These are phyloP conservation scores for Monosporascus sp. DNA, from an alignment of 2,329 filamentous ascomycete genomes.

Conservation along the genomic window DNA sequence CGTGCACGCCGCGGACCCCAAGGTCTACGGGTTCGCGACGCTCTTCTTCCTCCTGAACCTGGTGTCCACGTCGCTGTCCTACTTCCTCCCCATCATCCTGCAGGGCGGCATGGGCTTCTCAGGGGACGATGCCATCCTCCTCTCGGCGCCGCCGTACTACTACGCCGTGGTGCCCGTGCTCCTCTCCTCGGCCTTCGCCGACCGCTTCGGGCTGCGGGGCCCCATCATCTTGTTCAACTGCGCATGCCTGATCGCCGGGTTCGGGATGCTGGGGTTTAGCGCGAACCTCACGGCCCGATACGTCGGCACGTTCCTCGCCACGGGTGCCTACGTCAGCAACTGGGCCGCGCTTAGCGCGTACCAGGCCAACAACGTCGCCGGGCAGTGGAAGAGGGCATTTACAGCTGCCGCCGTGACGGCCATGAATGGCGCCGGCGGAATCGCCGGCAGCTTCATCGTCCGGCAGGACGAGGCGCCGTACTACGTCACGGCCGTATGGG, in stretches of 20 bases:
- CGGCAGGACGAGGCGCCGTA: slow-evolving; percentile 53
- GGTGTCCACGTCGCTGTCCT: slow-evolving; percentile 59
- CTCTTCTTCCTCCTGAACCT: slow-evolving; percentile 64
- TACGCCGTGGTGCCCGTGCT: slow-evolving; percentile 61
- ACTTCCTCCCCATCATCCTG: slow-evolving; percentile 60
- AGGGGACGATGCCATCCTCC: slow-evolving; percentile 49
- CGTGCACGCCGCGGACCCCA: slow-evolving; percentile 51
- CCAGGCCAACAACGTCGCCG: slow-evolving; percentile 57
- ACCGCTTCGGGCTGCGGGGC: slow-evolving; percentile 54
- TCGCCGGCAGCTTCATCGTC: slow-evolving; percentile 63
- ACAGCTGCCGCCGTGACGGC: slow-evolving; percentile 56
- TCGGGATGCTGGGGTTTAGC: slow-evolving; percentile 60
- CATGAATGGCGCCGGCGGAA: slow-evolving; percentile 58
- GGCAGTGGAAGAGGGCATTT: slow-evolving; percentile 61
- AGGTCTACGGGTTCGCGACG: slow-evolving; percentile 59
- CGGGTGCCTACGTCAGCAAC: slow-evolving; percentile 63
- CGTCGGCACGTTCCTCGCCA: slow-evolving; percentile 59
- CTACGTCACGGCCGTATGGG: slow-evolving; percentile 62
- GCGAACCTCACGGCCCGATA: slow-evolving; percentile 57
- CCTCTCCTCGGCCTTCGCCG: slow-evolving; percentile 56
- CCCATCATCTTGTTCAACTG: slow-evolving; percentile 63
- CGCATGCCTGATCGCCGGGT: slow-evolving; percentile 55
- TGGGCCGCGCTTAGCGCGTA: slow-evolving; percentile 63
- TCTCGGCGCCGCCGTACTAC: slow-evolving; percentile 64
- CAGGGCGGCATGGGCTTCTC: slow-evolving; percentile 50